phyloP scores from a whole-genome alignment of 1,139 yeast genomes.

The Yamadazyma sp. region DNA sequence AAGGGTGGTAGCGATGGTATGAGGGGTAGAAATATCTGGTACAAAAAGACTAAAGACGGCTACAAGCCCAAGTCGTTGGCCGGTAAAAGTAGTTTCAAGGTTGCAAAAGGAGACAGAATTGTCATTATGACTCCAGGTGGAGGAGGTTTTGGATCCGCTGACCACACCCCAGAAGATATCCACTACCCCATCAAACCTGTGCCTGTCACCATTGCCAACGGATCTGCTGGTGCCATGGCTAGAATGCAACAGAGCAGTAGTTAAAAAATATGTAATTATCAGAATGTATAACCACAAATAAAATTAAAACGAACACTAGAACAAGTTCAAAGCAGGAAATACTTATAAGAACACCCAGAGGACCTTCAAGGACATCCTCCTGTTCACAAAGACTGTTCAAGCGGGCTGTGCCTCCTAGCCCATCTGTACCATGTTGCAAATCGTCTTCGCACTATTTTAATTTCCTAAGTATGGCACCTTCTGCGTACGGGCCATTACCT shows the following conservation, averaged over 20 bases:
- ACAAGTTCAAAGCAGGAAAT: too few species aligned
- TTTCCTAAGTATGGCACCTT: constrained; percentile 6
- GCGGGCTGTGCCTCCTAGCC: too few species aligned
- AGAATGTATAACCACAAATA: too few species aligned
- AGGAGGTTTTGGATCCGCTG: constrained; percentile 42
- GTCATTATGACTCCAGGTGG: constrained; percentile 49
- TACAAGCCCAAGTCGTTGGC: constrained; percentile 35
- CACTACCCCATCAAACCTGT: constrained; percentile 27
- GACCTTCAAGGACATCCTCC: too few species aligned
- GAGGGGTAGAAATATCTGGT: constrained; percentile 44
- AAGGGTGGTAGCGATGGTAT: constrained; percentile 42
- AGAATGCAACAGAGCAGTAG: constrained; percentile 26
- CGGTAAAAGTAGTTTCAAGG: constrained; percentile 43
- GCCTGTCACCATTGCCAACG: constrained; percentile 25
- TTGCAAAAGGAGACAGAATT: constrained; percentile 42
- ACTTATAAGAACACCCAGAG: too few species aligned
- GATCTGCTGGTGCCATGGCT: constrained; percentile 37
- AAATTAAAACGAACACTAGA: too few species aligned
- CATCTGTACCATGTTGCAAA: too few species aligned
- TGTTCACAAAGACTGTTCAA: too few species aligned
- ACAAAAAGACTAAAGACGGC: constrained; percentile 22
- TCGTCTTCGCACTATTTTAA: background rate
- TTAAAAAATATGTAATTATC: too few species aligned
- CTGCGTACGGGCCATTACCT: constrained; percentile 22
- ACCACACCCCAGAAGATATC: constrained; percentile 9